These are phyloP conservation scores for Conidiobolus incongruus DNA, from an alignment of 371 early-diverging fungal genomes.

Conservation along the genomic window DNA sequence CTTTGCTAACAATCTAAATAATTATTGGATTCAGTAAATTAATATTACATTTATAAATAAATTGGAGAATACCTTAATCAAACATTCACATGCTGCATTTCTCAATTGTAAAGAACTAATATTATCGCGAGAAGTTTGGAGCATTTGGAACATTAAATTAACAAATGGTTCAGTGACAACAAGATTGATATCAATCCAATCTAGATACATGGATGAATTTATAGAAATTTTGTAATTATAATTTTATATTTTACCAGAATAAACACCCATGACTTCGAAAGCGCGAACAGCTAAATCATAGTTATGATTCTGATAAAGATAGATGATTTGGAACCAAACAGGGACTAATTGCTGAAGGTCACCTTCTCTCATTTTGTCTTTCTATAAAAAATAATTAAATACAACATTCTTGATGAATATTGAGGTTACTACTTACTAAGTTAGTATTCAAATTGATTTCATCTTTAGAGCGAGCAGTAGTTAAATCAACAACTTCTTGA, in stretches of 20 bases:
- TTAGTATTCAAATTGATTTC: slow-evolving; percentile 48
- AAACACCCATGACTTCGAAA: slow-evolving; percentile 36
- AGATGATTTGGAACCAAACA: slow-evolving; percentile 48
- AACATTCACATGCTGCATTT: slow-evolving; percentile 46
- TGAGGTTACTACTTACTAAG: slow-evolving; percentile 15
- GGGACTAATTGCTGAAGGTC: slow-evolving; percentile 51
- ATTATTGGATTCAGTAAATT: not conserved
- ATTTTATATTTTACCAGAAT: slow-evolving; percentile 15
- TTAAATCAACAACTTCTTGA: slow-evolving; percentile 69
- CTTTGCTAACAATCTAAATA: slow-evolving; percentile 52
- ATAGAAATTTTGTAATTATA: not conserved
- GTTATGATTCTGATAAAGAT: slow-evolving; percentile 23
- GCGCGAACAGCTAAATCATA: slow-evolving; percentile 30
- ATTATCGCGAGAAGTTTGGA: slow-evolving; percentile 16
- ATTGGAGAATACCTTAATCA: slow-evolving; percentile 36
- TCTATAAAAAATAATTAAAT: slow-evolving; percentile 12
- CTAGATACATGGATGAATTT: slow-evolving; percentile 7
- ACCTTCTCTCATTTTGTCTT: slow-evolving; percentile 77
- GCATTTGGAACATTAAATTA: slow-evolving; percentile 40
- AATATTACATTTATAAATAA: not conserved
- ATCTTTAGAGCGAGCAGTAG: slow-evolving; percentile 42
- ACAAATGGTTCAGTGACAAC: slow-evolving; percentile 71
- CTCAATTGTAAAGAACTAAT: slow-evolving; percentile 19
- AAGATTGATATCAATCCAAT: slow-evolving; percentile 87
- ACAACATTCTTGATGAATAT: not conserved